These are phyloP conservation scores for Fusarium duplospermum DNA, from an alignment of 2,329 filamentous ascomycete genomes.

Conservation along the genomic window DNA sequence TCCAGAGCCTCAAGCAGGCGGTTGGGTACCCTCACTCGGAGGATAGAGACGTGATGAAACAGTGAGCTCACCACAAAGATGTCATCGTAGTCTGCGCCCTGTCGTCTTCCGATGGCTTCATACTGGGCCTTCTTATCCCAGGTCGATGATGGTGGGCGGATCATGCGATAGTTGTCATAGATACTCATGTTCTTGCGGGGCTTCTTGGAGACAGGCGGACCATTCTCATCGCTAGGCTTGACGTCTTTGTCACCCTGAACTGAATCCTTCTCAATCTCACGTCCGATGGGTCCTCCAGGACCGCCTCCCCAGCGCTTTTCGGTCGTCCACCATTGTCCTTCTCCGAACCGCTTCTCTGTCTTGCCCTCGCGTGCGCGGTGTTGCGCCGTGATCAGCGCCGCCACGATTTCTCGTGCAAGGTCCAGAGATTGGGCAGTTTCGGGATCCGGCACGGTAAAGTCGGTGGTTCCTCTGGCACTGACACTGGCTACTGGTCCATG, in stretches of 20 bases:
- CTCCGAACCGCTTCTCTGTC: slow-evolving; percentile 66
- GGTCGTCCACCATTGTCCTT: slow-evolving; percentile 71
- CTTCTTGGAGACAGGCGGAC: slow-evolving; percentile 55
- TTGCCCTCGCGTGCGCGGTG: slow-evolving; percentile 70
- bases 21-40: slow-evolving; percentile 69
- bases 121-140: slow-evolving; percentile 73
- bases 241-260: slow-evolving; percentile 60
- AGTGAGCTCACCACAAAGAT: slow-evolving; percentile 70
- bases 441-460: slow-evolving; percentile 57
- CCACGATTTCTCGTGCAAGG: slow-evolving; percentile 69
- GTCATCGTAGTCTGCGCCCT: slow-evolving; percentile 65
- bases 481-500: slow-evolving; percentile 72
- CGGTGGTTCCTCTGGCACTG: slow-evolving; percentile 66
- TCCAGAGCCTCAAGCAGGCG: slow-evolving; percentile 64
- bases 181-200: slow-evolving; percentile 66
- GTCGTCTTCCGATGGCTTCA: slow-evolving; percentile 64
- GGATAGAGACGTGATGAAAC: slow-evolving; percentile 70
- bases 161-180: slow-evolving; percentile 73
- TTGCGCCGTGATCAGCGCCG: slow-evolving; percentile 71
- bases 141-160: slow-evolving; percentile 65
- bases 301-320: slow-evolving; percentile 73
- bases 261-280: slow-evolving; percentile 65
- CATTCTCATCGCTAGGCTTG: slow-evolving; percentile 42
- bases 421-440: slow-evolving; percentile 71
- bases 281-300: slow-evolving; percentile 70